These are phyloP conservation scores for Candida piceae DNA, from an alignment of 805 yeast genomes.

Conservation along the genomic window DNA sequence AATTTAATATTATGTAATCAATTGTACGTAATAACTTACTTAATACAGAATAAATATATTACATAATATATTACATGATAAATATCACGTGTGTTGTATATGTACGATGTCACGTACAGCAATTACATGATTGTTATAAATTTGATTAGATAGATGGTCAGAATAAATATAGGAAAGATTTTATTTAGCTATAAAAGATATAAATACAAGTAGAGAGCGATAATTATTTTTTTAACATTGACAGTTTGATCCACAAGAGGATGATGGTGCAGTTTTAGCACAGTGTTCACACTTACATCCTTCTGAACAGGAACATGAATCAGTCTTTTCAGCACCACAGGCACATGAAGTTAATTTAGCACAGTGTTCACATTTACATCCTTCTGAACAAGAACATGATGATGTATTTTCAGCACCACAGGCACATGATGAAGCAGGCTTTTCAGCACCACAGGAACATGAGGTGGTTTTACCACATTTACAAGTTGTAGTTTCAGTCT, in stretches of 20 bases:
- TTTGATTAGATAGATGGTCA: too few species aligned
- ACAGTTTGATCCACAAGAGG: neutral
- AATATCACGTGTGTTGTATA: too few species aligned
- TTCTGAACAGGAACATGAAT: constrained; percentile 3
- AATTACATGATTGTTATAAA: too few species aligned
- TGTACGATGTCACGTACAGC: too few species aligned
- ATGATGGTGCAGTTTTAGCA: neutral
- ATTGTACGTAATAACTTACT: too few species aligned
- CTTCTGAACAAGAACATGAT: constrained; percentile 1
- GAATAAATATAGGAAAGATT: too few species aligned
- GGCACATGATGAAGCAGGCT: neutral
- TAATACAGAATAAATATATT: neutral
- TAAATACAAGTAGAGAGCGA: neutral
- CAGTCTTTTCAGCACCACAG: neutral
- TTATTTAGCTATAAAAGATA: too few species aligned
- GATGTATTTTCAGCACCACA: neutral
- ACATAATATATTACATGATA: neutral
- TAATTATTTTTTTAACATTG: neutral
- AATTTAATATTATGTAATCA: too few species aligned
- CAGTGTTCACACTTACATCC: constrained; percentile 9
- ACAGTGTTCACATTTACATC: constrained; percentile 9
- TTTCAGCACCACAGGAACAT: neutral
- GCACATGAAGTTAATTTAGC: too few species aligned
- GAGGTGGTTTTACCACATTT: neutral
- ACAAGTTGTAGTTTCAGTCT: neutral